These are phyloP conservation scores for Lepidium africanum DNA, from an alignment of 345 rosid genomes.

Conservation along the genomic window DNA sequence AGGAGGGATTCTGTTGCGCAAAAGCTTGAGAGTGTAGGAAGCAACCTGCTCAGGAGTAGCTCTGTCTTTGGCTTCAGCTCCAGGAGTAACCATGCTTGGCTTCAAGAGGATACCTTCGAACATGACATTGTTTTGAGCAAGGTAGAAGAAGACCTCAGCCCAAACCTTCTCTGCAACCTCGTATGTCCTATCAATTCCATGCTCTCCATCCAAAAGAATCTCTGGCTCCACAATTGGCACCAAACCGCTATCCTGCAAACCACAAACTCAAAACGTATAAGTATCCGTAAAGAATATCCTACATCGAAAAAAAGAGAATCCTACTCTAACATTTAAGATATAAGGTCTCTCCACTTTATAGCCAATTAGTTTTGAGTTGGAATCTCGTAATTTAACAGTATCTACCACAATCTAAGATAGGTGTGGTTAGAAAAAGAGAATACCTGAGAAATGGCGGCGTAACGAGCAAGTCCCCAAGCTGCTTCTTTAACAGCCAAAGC, in stretches of 20 bases:
- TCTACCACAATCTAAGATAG: neutral
- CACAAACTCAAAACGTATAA: neutral
- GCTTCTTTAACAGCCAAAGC: conserved; percentile 95
- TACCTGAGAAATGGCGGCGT: conserved; percentile 86
- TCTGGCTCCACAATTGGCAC: conserved; percentile 98
- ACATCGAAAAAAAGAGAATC: too few relatives aligned
- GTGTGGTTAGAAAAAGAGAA: neutral
- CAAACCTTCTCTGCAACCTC: conserved; percentile 88
- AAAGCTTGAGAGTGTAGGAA: conserved; percentile 88
- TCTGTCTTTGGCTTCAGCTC: conserved; percentile 78
- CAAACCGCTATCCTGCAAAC: conserved; percentile 73
- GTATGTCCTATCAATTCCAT: conserved; percentile 76
- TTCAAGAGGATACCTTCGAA: conserved; percentile 90
- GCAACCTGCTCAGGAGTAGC: conserved; percentile 80
- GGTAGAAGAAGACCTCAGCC: conserved; percentile 95
- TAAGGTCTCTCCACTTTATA: too few relatives aligned
- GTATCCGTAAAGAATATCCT: neutral
- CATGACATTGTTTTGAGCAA: conserved; percentile 86
- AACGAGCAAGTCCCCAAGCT: conserved; percentile 97
- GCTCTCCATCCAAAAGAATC: conserved; percentile 90
- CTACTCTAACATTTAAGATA: too few relatives aligned
- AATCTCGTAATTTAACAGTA: too few relatives aligned
- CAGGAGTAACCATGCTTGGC: conserved; percentile 99
- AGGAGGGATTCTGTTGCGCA: conserved; percentile 73
- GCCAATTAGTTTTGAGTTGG: too few relatives aligned